Evolutionary conservation across 2,329 filamentous ascomycete genomes (phyloP), one percentile per base, ranked within the genome.

Genomic region (Penicillium polonicum): DNA sequence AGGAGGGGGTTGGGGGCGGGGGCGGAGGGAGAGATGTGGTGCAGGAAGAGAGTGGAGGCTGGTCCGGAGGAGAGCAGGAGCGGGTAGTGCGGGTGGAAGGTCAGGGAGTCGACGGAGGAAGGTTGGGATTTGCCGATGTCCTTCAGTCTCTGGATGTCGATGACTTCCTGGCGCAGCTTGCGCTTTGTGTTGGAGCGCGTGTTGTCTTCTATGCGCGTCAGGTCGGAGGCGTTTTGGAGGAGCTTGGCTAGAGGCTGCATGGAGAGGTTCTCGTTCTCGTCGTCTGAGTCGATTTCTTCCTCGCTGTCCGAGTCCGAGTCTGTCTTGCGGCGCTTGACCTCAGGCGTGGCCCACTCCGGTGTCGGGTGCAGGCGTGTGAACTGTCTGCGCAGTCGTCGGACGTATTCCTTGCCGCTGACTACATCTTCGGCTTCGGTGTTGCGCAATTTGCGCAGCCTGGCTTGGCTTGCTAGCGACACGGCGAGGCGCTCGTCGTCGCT

Each of bases 401-500:
- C 85, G 74, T 99, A 99, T 73, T 97, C 93, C 60, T 85, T 87
- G 48, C 94, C 94, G 65, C 80, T 91, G 62, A 99, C 85, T 12
- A 96, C 72, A 72, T 99, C 94, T 69, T 99, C 94, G 1, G 84
- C 85, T 70, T 93, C 91, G 2, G 86, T 88, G 50, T 87, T 80
- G 60, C 94, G 85, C 61, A 99, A 80, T 75, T 97, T 97, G 64
- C 92, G 85, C 70, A 97, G 74, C 63, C 90, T 84, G 48, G 86
- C 84, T 44, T 88, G 86, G 27, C 85, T 84, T 4, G 91, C 89
- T 39, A 99, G 82, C 15, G 93, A 97, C 48, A 99, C 83, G 7
- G 86, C 85, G 61, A 97, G 79, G 53, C 90, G 85, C 70, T 97
- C 94, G 70, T 99, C 94, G 68, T 99, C 94, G 74, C 92, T 97